Evolutionary conservation across 2,329 filamentous ascomycete genomes (phyloP), one percentile per base, ranked within the genome.

Genomic region (Chrysoporthe deuterocubensis): DNA sequence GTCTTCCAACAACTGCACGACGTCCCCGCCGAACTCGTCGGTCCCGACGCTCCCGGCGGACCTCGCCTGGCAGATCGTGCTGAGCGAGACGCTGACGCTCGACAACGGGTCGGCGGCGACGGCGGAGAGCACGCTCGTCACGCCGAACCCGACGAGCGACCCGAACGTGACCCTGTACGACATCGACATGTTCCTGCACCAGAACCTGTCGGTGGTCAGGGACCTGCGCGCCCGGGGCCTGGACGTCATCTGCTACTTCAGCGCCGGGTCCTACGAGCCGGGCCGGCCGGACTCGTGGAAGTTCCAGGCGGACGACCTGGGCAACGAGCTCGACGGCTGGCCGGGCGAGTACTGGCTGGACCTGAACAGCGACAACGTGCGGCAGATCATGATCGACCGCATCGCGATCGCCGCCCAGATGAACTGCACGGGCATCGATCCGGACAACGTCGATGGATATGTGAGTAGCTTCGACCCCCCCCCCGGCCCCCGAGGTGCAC

Each of bases 211-310:
- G 3, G 71, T 72, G 1, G 85, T 89, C 62, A 69, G 76, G 3
- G 74, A 76, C 5, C 78, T 90, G 16, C 84, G 89, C 54, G 71
- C 72, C 3, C 73, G 81, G 40, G 85, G 83, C 9, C 86, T 86
- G 74, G 88, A 85, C 70, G 86, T 92, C 65, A 89, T 93, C 68
- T 93, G 91, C 80, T 93, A 93, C 78, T 93, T 93, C 79, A 90
- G 87, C 63, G 90, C 89, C 0, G 91, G 91, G 1, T 89, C 87
- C 8, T 92, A 85, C 72, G 91, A 93, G 77, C 75, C 87, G 63
- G 87, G 84, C 80, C 83, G 90, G 3, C 77, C 82, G 0, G 91
- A 93, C 74, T 81, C 83, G 21, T 74, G 74, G 42, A 72, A 85
- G 5, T 92, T 92, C 74, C 74, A 79, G 8, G 70, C 80, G 1